A percentile compares a stretch with the other conserved stretches of the same genome.
These are phyloP conservation scores for Boletus fagicola DNA, from an alignment of 768 basidiomycete species.

Conservation along the genomic window DNA sequence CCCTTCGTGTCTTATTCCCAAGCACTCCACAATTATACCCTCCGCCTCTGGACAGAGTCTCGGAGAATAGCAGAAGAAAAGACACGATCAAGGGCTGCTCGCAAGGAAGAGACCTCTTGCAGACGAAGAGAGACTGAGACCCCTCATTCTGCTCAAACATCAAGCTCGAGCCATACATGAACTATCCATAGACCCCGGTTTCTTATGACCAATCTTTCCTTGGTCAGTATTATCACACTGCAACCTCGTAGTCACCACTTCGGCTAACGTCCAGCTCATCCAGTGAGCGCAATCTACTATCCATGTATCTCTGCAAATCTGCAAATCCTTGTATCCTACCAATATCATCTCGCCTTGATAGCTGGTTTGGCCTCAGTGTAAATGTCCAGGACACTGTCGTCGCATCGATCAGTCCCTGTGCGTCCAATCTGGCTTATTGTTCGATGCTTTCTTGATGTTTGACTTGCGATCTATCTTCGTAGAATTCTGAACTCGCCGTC, in stretches of 20 bases:
- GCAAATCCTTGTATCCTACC: slow-evolving; percentile 18
- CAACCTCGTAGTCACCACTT: slow-evolving; percentile 1
- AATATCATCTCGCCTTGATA: slow-evolving; percentile 4
- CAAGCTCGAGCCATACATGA: slow-evolving; percentile 16
- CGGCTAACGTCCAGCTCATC: slow-evolving; percentile 12
- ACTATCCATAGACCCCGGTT: slow-evolving; percentile 3
- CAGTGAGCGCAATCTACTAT: slow-evolving; percentile 15
- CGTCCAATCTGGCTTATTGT: slow-evolving; percentile 8
- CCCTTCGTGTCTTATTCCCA: slow-evolving; percentile 58
- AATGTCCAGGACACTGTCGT: background rate
- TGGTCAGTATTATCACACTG: slow-evolving; percentile 18
- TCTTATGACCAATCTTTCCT: background rate
- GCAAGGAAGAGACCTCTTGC: slow-evolving; percentile 28
- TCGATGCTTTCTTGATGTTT: slow-evolving; percentile 2
- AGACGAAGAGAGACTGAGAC: slow-evolving; percentile 24
- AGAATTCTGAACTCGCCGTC: slow-evolving; percentile 4
- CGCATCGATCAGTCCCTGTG: slow-evolving; percentile 16
- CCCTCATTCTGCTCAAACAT: slow-evolving; percentile 1
- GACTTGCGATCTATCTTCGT: background rate
- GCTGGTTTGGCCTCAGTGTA: slow-evolving; percentile 1
- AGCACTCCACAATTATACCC: slow-evolving; percentile 65
- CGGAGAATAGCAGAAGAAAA: slow-evolving; percentile 56
- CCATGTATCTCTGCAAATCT: slow-evolving; percentile 17
- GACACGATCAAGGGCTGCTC: slow-evolving; percentile 32
- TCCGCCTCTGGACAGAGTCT: slow-evolving; percentile 65